These are phyloP conservation scores for Eucalyptus decipiens DNA, from an alignment of 345 rosid genomes.

Conservation along the genomic window DNA sequence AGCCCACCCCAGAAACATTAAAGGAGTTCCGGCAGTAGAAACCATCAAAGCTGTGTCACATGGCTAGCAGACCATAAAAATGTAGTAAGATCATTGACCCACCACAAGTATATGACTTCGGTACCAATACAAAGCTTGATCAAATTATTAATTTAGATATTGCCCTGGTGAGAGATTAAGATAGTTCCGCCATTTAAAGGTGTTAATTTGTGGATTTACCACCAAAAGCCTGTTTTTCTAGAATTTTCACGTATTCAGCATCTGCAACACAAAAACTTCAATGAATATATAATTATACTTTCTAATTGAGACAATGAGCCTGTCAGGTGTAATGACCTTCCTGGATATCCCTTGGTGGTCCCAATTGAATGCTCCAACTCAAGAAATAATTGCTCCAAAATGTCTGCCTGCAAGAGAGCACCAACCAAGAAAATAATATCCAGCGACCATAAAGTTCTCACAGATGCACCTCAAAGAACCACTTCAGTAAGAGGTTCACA, in stretches of 20 bases:
- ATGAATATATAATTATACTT: neutral
- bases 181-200: neutral
- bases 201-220: neutral
- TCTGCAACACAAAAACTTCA: neutral
- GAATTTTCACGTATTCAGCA: neutral
- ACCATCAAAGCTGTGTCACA: neutral
- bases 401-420: constrained; percentile 58
- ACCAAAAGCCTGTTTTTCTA: neutral
- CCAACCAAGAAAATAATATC: neutral
- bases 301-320: neutral
- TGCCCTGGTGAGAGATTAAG: neutral
- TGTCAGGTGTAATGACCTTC: constrained; percentile 41
- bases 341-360: constrained; percentile 56
- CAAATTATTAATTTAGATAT: neutral
- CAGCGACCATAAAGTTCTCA: neutral
- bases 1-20: neutral
- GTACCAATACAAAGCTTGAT: neutral
- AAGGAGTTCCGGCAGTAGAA: neutral
- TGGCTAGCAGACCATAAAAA: neutral
- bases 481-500: neutral
- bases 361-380: constrained; percentile 80
- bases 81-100: neutral
- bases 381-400: constrained; percentile 70
- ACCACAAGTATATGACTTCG: neutral
- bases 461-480: neutral